Percentiles rank a stretch among this genome's conserved stretches.
These are phyloP conservation scores for Coniferiporia weirii DNA, from an alignment of 1,284 basidiomycete species.

Conservation along the genomic window DNA sequence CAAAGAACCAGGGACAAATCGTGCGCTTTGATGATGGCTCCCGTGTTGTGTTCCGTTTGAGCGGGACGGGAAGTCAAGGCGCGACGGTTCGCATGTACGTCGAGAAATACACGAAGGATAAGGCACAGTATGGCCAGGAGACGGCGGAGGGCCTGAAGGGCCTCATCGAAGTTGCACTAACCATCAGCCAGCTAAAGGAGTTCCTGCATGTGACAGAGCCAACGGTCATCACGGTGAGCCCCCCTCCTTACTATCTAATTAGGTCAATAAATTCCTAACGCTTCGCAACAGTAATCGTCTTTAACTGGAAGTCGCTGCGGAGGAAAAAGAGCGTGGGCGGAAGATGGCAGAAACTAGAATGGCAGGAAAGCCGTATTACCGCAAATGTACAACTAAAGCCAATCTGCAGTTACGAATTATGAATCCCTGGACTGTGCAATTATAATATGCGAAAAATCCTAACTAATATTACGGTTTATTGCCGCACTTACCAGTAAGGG, in stretches of 20 bases:
- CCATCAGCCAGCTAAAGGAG: constrained; percentile 79
- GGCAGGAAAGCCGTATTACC: neutral
- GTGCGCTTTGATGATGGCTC: constrained; percentile 89
- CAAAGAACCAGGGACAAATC: constrained; percentile 94
- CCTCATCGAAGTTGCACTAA: constrained; percentile 90
- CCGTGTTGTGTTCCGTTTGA: constrained; percentile 92
- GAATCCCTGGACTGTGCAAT: neutral
- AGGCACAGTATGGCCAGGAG: constrained; percentile 66
- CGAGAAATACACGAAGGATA: constrained; percentile 87
- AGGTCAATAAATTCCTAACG: neutral
- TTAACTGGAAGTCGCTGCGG: neutral
- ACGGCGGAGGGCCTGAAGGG: constrained; percentile 91
- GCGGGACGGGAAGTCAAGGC: constrained; percentile 92
- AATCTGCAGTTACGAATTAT: neutral
- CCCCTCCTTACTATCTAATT: neutral
- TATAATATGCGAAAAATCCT: neutral
- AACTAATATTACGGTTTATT: too few species aligned
- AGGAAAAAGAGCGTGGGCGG: neutral
- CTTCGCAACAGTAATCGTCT: neutral
- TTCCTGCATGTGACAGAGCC: constrained; percentile 86
- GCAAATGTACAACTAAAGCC: neutral
- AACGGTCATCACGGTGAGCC: constrained; percentile 88
- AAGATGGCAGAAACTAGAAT: neutral
- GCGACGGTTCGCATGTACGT: constrained; percentile 93
- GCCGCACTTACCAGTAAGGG: neutral